phyloP scores from a whole-genome alignment of 805 yeast species.

The Ogataea paradorogensis region DNA sequence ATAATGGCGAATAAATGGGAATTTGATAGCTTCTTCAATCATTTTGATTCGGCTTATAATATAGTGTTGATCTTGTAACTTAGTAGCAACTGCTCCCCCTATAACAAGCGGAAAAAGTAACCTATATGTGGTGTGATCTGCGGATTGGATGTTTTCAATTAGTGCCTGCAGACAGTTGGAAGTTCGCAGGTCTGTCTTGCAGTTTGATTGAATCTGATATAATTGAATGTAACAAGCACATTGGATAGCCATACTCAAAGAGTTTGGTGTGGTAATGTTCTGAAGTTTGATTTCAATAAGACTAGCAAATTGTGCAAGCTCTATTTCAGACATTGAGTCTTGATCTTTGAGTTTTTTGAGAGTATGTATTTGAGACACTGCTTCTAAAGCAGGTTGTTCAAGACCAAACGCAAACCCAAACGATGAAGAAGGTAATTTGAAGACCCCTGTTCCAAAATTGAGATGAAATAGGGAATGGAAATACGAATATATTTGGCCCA shows the following conservation, averaged over 20 bases:
- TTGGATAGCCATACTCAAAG: conserved; percentile 4
- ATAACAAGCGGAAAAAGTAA: conserved; percentile 3
- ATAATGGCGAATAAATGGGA: conserved; percentile 4
- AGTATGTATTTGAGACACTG: conserved; percentile 5
- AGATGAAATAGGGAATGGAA: background rate
- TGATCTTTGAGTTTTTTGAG: conserved; percentile 4
- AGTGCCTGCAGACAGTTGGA: conserved; percentile 1
- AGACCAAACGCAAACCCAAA: conserved; percentile 3
- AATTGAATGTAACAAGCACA: conserved; percentile 7
- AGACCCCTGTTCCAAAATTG: background rate
- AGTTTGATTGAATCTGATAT: background rate
- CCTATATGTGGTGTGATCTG: background rate
- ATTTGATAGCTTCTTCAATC: background rate
- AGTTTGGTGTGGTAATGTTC: background rate
- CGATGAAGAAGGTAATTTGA: background rate
- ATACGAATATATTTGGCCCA: conserved; percentile 2
- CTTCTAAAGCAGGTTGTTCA: conserved; percentile 1
- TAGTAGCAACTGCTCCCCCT: conserved; percentile 2
- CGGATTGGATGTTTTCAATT: background rate
- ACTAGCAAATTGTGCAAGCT: conserved; percentile 1
- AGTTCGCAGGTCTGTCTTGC: background rate
- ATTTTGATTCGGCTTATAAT: background rate
- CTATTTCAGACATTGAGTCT: conserved; percentile 1
- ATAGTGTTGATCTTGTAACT: background rate
- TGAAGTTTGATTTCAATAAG: conserved; percentile 4